Percentiles rank a stretch among this genome's conserved stretches.
These are phyloP conservation scores for Talaromyces albobiverticillius DNA, from an alignment of 2,329 filamentous ascomycete species.

Conservation along the genomic window DNA sequence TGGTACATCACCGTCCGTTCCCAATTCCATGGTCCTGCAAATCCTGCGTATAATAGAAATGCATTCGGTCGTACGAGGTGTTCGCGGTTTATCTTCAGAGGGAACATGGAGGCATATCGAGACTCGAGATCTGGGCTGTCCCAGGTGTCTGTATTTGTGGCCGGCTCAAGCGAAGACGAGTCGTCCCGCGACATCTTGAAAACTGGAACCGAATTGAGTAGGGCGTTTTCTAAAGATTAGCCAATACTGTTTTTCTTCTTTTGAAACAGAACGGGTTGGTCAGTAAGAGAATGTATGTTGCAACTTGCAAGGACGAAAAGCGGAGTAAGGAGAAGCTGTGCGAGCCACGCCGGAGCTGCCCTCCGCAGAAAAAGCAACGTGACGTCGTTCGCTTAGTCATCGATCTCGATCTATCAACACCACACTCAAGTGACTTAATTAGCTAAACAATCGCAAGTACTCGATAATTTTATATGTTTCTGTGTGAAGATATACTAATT, in stretches of 20 bases:
- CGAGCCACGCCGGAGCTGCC: not conserved
- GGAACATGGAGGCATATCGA: constrained; percentile 11
- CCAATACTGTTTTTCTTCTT: not conserved
- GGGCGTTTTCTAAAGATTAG: too few species aligned
- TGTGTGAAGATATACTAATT: too few species aligned
- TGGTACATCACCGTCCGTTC: constrained; percentile 4
- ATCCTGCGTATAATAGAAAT: constrained; percentile 5
- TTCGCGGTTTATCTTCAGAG: constrained; percentile 10
- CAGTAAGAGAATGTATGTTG: too few species aligned
- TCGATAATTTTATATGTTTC: too few species aligned
- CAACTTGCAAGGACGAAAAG: too few species aligned
- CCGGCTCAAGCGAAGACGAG: constrained; percentile 1
- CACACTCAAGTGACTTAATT: too few species aligned
- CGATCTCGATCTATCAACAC: too few species aligned
- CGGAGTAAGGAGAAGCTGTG: not conserved
- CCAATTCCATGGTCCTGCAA: constrained; percentile 7
- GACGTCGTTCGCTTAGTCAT: constrained; percentile 11
- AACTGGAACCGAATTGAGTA: too few species aligned
- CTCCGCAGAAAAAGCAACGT: not conserved
- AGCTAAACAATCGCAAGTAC: too few species aligned
- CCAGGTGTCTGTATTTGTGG: constrained; percentile 10
- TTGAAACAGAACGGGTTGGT: not conserved
- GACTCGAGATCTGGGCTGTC: constrained; percentile 12
- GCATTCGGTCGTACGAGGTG: constrained; percentile 11
- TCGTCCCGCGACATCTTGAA: constrained; percentile 11